A percentile compares a stretch with the other conserved stretches of the same genome.
phyloP scores from a whole-genome alignment of 2,329 filamentous ascomycete species.

The Fusarium pseudograminearum region DNA sequence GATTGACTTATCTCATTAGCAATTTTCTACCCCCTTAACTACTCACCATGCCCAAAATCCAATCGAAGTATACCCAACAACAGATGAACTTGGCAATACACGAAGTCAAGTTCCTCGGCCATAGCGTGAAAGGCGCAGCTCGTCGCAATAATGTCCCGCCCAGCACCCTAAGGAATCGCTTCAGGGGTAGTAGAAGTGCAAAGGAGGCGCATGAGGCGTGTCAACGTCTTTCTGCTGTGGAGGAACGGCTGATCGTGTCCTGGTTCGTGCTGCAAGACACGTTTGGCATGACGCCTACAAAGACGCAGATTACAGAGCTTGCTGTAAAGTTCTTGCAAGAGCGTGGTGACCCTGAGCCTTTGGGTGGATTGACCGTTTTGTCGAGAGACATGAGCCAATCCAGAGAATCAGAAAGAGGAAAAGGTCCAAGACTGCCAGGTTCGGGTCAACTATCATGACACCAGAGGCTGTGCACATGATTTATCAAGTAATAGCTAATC shows the following conservation, averaged over 20 bases:
- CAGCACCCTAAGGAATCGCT: not conserved
- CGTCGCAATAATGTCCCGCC: not conserved
- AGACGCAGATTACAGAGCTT: not conserved
- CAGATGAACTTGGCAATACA: not conserved
- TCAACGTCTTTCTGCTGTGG: not conserved
- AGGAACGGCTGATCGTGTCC: not conserved
- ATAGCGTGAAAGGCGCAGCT: not conserved
- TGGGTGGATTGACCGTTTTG: not conserved
- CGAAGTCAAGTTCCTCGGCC: not conserved
- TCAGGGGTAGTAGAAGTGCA: not conserved
- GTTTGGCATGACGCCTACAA: not conserved
- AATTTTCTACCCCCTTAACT: not conserved
- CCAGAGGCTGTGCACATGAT: not conserved
- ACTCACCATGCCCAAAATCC: not conserved
- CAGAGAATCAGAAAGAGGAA: not conserved
- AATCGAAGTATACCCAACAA: not conserved
- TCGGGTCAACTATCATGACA: not conserved
- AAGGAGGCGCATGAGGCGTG: not conserved
- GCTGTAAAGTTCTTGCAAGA: not conserved
- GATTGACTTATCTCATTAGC: too few species aligned
- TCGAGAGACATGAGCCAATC: not conserved
- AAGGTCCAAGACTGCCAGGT: not conserved
- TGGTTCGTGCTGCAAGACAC: not conserved
- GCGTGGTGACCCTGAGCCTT: too few species aligned
- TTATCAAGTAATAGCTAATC: not conserved